Base-by-base conservation (phyloP, 371 early-diverging fungal species). In the Lichtheimia ramosa region DNA sequence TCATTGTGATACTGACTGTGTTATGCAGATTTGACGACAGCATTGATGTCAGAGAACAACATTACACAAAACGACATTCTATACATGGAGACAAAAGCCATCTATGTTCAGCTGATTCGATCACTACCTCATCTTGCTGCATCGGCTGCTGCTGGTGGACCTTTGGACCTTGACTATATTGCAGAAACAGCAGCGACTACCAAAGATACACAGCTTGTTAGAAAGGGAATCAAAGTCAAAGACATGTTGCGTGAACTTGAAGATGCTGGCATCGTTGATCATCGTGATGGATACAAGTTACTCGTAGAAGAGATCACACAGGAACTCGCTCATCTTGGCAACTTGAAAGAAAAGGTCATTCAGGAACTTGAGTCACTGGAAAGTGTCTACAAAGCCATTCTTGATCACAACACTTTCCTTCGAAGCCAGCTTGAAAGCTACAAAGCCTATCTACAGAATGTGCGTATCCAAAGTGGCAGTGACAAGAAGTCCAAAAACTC, bases 71-170 rank as follows among this genome's bases (percentile, higher is more conserved):
- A 89, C 61, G 97, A 97, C 60, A 91, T 95, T 54, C 79, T 96
- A 70, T 97, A 95, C 66, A 93, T 95, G 87, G 96, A 96, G 70
- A 90, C 96, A 23, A 96, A 96, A 66, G 89, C 96, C 1, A 85
- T 94, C 10, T 88, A 93, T 71, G 96, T 97, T 4, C 96, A 96
- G 68, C 78, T 97, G 24, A 84, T 97, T 24, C 95, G 97, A 65
- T 86, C 89, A 10, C 75, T 91, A 59, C 60, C 92, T 41, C 87
- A 87, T 42, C 59, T 86, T 15, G 73, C 83, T 6, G 56, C 56
- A 14, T 16, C 23, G 62, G 72, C 16, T 3, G 70, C 69, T 34
- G 34, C 34, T 34, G 34, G 34, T 34, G 34, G 34, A 34, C 65
- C 78, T 10, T 43, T 89, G 42, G 83, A 89, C 62, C 77, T 96